Base-by-base conservation (phyloP, 2,329 filamentous ascomycete species). In the Herpotrichia juniperi region DNA sequence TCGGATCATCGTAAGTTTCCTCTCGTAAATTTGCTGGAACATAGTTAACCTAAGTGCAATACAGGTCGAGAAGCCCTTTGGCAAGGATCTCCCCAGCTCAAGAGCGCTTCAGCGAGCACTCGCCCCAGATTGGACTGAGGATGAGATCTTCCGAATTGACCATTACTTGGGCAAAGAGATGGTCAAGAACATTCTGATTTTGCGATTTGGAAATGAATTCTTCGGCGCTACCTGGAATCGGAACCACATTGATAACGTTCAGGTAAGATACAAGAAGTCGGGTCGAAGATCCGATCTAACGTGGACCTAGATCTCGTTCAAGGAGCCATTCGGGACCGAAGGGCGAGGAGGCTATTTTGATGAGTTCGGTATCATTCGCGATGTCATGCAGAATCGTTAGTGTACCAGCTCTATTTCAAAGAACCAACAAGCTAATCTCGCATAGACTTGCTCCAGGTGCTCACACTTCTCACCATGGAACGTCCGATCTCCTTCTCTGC, bases 161-260 rank as follows among this genome's bases (percentile, higher is more conserved):
- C 94, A 99, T 81, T 99, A 99, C 78, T 86, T 99, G 42, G 96
- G 96, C 69, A 99, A 99, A 84, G 94, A 99, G 80, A 99, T 99
- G 94, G 94, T 99, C 69, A 99, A 99, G 87, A 99, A 99, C 80
- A 96, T 99, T 64, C 84, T 99, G 62, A 97, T 99, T 66, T 85
- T 99, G 63, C 87, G 96, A 73, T 99, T 99, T 74, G 96, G 94
- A 67, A 99, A 99, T 81, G 93, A 96, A 64, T 99, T 99, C 84
- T 90, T 99, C 67, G 93, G 93, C 62, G 93, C 94, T 37, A 99
- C 93, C 53, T 99, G 94, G 94, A 99, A 97, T 83, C 87, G 94
- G 64, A 93, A 97, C 77, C 93, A 97, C 83, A 99, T 99, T 79
- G 94, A 97, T 80, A 99, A 96, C 69, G 89, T 99, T 44, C 94